Conservation (phyloP, 345 rosid species). For the Firmiana major region DNA sequence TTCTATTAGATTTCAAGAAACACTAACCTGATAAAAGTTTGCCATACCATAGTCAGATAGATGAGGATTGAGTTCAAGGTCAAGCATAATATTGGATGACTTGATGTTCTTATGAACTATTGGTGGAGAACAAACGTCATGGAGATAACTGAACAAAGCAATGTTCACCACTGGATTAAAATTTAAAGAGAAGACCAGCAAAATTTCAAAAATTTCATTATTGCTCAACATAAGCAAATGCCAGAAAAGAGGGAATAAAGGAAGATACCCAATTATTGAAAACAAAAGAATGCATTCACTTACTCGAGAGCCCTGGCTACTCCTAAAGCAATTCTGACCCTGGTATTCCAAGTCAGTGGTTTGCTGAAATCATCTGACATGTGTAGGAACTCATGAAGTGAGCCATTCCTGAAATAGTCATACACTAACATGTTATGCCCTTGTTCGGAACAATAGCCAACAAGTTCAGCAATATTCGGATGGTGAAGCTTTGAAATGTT, state of each 20-base stretch:
- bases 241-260: background rate
- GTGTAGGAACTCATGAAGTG: constrained; percentile 84
- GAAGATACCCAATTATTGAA: background rate
- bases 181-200: background rate
- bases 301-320: constrained; percentile 87
- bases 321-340: constrained; percentile 83
- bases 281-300: constrained; percentile 12
- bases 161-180: too few species aligned
- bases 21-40: constrained; percentile 60
- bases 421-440: constrained; percentile 68
- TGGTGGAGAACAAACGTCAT: constrained; percentile 81
- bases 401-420: constrained; percentile 81
- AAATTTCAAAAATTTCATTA: background rate
- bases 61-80: constrained; percentile 72
- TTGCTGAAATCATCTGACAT: constrained; percentile 89
- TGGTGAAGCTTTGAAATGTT: constrained; percentile 76
- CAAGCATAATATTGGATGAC: constrained; percentile 87
- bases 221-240: background rate
- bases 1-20: background rate
- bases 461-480: constrained; percentile 73
- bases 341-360: constrained; percentile 95
- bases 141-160: constrained; percentile 16
- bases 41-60: constrained; percentile 75
- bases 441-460: constrained; percentile 78
- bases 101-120: constrained; percentile 88